phyloP scores from a whole-genome alignment of 140 eudicot genomes.

The Ambrosia hybrid region DNA sequence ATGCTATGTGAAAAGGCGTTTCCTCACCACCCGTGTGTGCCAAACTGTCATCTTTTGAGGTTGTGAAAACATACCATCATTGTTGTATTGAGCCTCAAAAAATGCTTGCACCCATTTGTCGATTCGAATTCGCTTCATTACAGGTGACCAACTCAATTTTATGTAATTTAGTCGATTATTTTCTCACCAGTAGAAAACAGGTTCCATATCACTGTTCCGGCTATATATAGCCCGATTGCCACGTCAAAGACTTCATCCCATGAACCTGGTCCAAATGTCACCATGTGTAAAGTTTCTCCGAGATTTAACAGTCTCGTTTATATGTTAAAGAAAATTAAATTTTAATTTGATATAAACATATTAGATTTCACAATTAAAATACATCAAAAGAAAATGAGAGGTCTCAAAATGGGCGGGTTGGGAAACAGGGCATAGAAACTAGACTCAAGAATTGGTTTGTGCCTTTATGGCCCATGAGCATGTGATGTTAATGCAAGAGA shows the following conservation, averaged over 20 bases:
- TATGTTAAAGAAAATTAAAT: neutral
- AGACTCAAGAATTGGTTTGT: too few species aligned
- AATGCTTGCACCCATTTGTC: conserved; percentile 16
- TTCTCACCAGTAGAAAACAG: conserved; percentile 87
- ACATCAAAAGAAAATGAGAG: neutral
- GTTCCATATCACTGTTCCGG: conserved; percentile 87
- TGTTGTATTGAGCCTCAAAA: conserved; percentile 23
- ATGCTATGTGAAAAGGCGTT: conserved; percentile 13
- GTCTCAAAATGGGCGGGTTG: neutral
- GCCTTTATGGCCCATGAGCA: too few species aligned
- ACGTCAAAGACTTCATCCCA: conserved; percentile 92
- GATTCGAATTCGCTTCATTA: conserved; percentile 19
- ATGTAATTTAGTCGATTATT: conserved; percentile 48
- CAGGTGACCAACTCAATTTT: conserved; percentile 14
- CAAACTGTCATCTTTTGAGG: conserved; percentile 14
- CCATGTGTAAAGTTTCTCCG: conserved; percentile 16
- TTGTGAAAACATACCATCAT: conserved; percentile 11
- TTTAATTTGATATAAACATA: neutral
- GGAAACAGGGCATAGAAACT: too few species aligned
- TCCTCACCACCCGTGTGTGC: conserved; percentile 21
- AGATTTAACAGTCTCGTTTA: neutral
- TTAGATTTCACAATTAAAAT: neutral
- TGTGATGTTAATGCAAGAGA: too few species aligned
- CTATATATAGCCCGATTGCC: conserved; percentile 77
- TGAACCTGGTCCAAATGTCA: conserved; percentile 56